phyloP scores from a whole-genome alignment of 768 basidiomycete species.

The Gloeophyllum trabeum region DNA sequence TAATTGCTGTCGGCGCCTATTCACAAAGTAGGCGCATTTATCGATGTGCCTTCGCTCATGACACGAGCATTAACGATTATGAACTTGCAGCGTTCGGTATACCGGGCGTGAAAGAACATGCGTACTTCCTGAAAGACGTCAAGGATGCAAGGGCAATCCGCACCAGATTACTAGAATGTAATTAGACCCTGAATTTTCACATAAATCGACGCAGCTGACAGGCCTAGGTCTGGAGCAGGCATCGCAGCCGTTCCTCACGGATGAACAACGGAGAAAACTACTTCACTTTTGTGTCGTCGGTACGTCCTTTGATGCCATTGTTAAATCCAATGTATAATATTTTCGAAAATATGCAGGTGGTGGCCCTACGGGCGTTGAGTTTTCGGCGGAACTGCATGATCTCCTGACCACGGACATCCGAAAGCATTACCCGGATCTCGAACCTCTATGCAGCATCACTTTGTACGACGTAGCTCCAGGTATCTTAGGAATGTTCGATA shows the following conservation, averaged over 20 bases:
- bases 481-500: slow-evolving; percentile 14
- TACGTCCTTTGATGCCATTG: slow-evolving; percentile 16
- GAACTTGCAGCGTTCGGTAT: slow-evolving; percentile 52
- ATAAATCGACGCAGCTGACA: too few species aligned
- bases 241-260: slow-evolving; percentile 67
- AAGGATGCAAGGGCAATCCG: slow-evolving; percentile 66
- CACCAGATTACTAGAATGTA: slow-evolving; percentile 64
- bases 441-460: slow-evolving; percentile 56
- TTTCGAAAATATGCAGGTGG: slow-evolving; percentile 38
- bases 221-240: slow-evolving; percentile 81
- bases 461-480: slow-evolving; percentile 74
- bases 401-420: slow-evolving; percentile 57
- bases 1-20: slow-evolving; percentile 81
- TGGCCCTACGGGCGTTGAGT: slow-evolving; percentile 74
- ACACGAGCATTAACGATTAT: background rate
- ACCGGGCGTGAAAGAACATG: slow-evolving; percentile 73
- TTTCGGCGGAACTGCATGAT: slow-evolving; percentile 75
- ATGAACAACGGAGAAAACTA: slow-evolving; percentile 60
- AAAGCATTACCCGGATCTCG: slow-evolving; percentile 51
- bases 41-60: background rate
- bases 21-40: slow-evolving; percentile 48
- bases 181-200: too few species aligned
- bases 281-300: slow-evolving; percentile 86
- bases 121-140: slow-evolving; percentile 75
- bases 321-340: too few species aligned